Evolutionary conservation across 768 basidiomycete genomes (phyloP).

Genomic region (Lentinula detonsa): DNA sequence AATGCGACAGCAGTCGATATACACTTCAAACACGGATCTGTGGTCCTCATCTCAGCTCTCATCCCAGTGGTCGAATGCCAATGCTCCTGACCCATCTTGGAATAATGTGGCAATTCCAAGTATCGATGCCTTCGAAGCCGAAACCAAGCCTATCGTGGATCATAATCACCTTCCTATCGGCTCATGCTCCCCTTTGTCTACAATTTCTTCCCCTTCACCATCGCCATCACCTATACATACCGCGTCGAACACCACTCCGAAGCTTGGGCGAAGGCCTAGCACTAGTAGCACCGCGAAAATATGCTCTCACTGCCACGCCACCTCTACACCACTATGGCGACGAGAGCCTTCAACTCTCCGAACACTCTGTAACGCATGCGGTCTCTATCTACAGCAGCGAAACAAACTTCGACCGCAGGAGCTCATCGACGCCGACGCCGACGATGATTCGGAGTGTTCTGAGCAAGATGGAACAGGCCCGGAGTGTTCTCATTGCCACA

Average conservation of each 20-base stretch:
- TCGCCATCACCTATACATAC: constrained; percentile 2
- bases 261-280: not conserved
- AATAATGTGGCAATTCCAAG: not conserved
- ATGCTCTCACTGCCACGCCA: constrained; percentile 12
- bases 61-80: not conserved
- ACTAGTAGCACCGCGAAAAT: not conserved
- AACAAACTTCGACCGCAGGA: constrained; percentile 13
- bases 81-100: not conserved
- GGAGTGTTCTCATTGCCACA: constrained; percentile 12
- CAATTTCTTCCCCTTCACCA: constrained; percentile 7
- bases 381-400: constrained; percentile 13
- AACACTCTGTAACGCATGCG: constrained; percentile 12
- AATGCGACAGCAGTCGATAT: not conserved
- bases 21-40: not conserved
- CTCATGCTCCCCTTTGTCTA: constrained; percentile 2
- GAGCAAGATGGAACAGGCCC: constrained; percentile 4
- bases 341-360: constrained; percentile 11
- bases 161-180: not conserved
- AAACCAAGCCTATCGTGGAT: not conserved
- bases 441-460: constrained; percentile 7
- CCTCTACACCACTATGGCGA: constrained; percentile 12
- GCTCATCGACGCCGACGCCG: constrained; percentile 13
- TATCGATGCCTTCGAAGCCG: not conserved
- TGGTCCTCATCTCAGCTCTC: not conserved
- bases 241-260: not conserved